Evolutionary conservation across 139 green algal genomes (phyloP).

Genomic region (Asterochloris erici): DNA sequence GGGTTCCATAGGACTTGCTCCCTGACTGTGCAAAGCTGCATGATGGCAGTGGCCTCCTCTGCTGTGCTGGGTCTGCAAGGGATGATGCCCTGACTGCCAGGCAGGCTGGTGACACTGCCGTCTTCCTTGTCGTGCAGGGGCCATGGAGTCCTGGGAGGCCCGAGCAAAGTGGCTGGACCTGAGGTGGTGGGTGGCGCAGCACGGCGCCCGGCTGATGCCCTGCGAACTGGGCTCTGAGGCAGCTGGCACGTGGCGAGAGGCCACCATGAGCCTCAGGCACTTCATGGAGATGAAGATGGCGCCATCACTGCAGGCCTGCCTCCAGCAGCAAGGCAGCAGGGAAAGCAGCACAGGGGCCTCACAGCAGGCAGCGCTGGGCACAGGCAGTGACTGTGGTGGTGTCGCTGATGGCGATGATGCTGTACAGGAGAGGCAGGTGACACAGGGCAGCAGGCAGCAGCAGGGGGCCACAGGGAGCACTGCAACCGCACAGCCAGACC

Average conservation of each 20-base stretch:
- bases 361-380: too few species aligned
- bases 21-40: too few species aligned
- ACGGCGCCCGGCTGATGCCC: slow-evolving; percentile 76
- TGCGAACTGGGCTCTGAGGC: slow-evolving; percentile 57
- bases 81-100: background rate
- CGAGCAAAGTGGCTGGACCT: slow-evolving; percentile 60
- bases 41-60: too few species aligned
- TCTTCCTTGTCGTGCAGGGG: slow-evolving; percentile 21
- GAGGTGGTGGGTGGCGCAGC: slow-evolving; percentile 51
- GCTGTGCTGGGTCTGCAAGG: background rate
- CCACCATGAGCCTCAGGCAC: slow-evolving; percentile 1
- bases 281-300: slow-evolving; percentile 15
- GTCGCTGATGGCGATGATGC: too few species aligned
- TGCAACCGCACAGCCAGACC: background rate
- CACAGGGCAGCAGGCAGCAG: background rate
- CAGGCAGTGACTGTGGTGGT: too few species aligned
- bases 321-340: background rate
- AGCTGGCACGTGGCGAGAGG: slow-evolving; percentile 14
- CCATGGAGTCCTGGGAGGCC: slow-evolving; percentile 76
- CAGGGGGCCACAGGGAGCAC: background rate
- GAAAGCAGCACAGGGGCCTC: too few species aligned
- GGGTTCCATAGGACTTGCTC: too few species aligned
- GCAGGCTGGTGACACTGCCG: background rate
- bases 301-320: background rate
- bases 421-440: too few species aligned